A percentile compares a stretch with the other conserved stretches of the same genome.
phyloP scores from a whole-genome alignment of 352 stramenopile species.

The Pythium vanterpoolii region DNA sequence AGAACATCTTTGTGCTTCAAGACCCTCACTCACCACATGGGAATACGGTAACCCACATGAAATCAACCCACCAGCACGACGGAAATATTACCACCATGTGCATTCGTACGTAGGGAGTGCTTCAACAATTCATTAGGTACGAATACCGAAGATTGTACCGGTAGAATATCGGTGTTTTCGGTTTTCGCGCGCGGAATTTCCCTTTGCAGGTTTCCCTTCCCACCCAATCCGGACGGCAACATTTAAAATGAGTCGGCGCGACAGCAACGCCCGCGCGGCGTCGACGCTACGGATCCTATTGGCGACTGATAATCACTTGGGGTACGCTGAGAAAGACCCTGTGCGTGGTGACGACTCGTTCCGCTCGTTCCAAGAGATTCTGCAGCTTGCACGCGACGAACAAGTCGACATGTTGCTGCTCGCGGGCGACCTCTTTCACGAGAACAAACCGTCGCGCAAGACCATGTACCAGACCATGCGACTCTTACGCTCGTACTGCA shows the following conservation, averaged over 20 bases:
- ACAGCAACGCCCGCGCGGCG: constrained; percentile 13
- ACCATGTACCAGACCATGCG: constrained; percentile 97
- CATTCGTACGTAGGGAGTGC: not conserved
- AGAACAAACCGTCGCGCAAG: constrained; percentile 97
- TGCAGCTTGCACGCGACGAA: constrained; percentile 61
- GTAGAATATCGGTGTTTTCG: not conserved
- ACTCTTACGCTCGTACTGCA: constrained; percentile 94
- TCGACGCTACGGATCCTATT: constrained; percentile 90
- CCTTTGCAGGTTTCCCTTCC: not conserved
- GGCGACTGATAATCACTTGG: constrained; percentile 99
- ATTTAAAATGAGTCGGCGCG: not conserved
- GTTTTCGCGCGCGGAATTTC: not conserved
- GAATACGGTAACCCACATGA: not conserved
- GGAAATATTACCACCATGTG: not conserved
- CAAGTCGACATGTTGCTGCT: constrained; percentile 93
- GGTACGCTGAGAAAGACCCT: constrained; percentile 95
- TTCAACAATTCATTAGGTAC: too few relatives aligned
- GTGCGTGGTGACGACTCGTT: constrained; percentile 94
- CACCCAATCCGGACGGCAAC: not conserved
- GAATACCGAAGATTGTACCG: constrained; percentile 1
- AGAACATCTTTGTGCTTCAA: not conserved
- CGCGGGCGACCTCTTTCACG: constrained; percentile 98
- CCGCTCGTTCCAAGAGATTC: constrained; percentile 85
- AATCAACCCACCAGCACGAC: not conserved
- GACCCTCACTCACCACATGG: constrained; percentile 4